Evolutionary conservation across 1,284 basidiomycete species (phyloP).

Genomic region (Ustilago curta): DNA sequence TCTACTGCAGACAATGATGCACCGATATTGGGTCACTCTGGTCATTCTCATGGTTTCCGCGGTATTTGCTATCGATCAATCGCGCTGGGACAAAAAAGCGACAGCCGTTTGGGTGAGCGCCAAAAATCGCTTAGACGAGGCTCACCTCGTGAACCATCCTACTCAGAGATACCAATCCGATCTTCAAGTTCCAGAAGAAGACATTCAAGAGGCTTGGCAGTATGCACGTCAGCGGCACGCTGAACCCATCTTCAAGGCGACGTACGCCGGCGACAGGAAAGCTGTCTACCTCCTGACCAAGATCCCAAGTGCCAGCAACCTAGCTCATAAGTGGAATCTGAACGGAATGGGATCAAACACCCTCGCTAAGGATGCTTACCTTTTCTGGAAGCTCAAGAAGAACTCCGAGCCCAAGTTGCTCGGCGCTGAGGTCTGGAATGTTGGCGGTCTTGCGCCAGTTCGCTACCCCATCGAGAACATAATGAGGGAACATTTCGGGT

Average conservation of each 20-base stretch:
- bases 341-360: not conserved
- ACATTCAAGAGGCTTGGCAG: not conserved
- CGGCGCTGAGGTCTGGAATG: not conserved
- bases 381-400: constrained; percentile 14
- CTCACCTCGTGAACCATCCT: too few relatives aligned
- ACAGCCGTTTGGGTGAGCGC: too few relatives aligned
- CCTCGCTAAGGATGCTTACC: constrained; percentile 1
- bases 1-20: not conserved
- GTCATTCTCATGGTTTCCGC: not conserved
- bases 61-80: not conserved
- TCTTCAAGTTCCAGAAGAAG: not conserved
- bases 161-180: too few relatives aligned
- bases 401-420: not conserved
- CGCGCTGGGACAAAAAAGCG: too few relatives aligned
- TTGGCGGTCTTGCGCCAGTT: not conserved
- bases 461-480: too few relatives aligned
- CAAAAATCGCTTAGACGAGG: too few relatives aligned
- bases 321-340: not conserved
- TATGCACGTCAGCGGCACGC: not conserved
- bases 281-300: constrained; percentile 12
- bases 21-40: not conserved
- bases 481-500: too few relatives aligned
- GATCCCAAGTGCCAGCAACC: not conserved
- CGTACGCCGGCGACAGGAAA: not conserved
- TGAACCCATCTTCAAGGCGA: not conserved